Percentiles rank a stretch among this genome's conserved stretches.
Evolutionary conservation across 176 grass and related monocot genomes (phyloP).

Genomic region (Thalia dealbata): DNA sequence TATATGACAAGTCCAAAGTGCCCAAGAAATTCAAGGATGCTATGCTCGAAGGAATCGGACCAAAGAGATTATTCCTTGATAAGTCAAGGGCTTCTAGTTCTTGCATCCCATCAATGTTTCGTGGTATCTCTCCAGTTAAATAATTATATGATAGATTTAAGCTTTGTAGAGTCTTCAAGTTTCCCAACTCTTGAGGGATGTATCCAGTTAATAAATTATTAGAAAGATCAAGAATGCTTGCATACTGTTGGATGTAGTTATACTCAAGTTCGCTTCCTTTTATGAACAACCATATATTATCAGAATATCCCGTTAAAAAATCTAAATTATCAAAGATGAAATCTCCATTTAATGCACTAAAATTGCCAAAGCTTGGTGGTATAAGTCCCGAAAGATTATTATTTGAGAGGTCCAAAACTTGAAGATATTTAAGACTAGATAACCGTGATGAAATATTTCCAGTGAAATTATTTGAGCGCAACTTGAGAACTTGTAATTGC

Average conservation of each 20-base stretch:
- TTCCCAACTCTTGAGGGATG: not conserved
- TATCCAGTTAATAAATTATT: not conserved
- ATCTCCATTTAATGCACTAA: not conserved
- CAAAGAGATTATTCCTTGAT: not conserved
- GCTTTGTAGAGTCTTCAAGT: not conserved
- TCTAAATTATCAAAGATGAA: too few species aligned
- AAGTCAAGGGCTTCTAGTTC: not conserved
- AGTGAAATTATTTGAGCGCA: not conserved
- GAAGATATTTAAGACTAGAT: not conserved
- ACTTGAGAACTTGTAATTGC: not conserved
- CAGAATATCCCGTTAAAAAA: not conserved
- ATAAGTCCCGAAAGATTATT: not conserved
- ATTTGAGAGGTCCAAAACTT: not conserved
- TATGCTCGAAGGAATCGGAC: not conserved
- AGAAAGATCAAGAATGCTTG: not conserved
- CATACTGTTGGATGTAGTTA: fast-evolving
- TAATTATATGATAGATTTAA: not conserved
- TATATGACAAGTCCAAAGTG: not conserved
- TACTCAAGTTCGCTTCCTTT: not conserved
- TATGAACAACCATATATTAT: not conserved
- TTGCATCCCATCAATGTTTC: not conserved
- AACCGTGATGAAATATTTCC: not conserved
- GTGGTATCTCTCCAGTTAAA: not conserved
- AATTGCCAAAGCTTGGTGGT: not conserved
- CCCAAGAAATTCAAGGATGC: not conserved